These are phyloP conservation scores for Quercus berberidifolia DNA, from an alignment of 306 rosid genomes.

Conservation along the genomic window DNA sequence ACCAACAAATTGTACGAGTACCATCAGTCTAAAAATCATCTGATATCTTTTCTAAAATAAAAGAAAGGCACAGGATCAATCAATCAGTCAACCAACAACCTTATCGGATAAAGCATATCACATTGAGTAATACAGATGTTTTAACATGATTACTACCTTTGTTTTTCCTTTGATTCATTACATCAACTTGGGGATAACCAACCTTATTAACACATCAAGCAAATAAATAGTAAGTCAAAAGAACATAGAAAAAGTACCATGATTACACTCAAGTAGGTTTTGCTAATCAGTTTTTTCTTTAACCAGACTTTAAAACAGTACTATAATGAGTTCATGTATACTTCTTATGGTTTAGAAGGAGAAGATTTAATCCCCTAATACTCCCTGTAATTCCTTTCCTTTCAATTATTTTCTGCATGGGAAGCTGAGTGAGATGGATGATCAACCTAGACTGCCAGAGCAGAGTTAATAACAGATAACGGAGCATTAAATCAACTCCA, in stretches of 20 bases:
- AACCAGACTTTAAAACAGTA: not conserved
- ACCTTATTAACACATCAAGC: constrained; percentile 11
- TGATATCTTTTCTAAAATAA: constrained; percentile 32
- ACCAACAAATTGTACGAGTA: constrained; percentile 39
- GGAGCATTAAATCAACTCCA: constrained; percentile 17
- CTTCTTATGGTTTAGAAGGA: not conserved
- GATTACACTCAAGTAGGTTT: not conserved
- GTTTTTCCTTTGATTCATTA: not conserved
- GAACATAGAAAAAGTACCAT: not conserved
- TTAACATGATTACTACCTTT: constrained; percentile 24
- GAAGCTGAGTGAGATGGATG: not conserved
- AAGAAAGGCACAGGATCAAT: constrained; percentile 32
- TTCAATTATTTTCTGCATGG: not conserved
- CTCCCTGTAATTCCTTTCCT: not conserved
- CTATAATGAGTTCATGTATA: not conserved
- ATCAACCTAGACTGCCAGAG: constrained; percentile 8
- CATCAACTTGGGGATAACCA: constrained; percentile 11
- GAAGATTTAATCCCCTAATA: not conserved
- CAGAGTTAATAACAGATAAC: constrained; percentile 5
- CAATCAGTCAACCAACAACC: constrained; percentile 30
- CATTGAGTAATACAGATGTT: constrained; percentile 26
- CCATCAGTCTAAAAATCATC: constrained; percentile 33
- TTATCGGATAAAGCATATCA: constrained; percentile 28
- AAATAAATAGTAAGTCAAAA: not conserved
- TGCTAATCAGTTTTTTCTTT: not conserved